These are phyloP conservation scores for Globisporangium alternatum DNA, from an alignment of 352 stramenopile genomes.

Conservation along the genomic window DNA sequence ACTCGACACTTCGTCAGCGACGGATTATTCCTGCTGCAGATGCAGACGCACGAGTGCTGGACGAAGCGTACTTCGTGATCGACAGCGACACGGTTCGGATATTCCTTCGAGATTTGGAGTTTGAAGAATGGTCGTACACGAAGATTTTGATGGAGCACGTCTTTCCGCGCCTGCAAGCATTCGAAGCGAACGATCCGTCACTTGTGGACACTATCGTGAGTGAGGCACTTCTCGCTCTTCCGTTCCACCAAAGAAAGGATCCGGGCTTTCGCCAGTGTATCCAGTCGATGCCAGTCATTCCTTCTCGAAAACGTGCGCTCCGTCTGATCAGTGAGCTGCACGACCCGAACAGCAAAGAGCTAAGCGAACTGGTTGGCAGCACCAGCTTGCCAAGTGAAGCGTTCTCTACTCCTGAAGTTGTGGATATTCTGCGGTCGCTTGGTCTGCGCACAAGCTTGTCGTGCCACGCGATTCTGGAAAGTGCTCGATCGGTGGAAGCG, in stretches of 20 bases:
- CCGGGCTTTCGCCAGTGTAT: slow-evolving; percentile 46
- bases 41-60: slow-evolving; percentile 43
- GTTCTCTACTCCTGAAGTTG: slow-evolving; percentile 44
- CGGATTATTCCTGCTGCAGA: slow-evolving; percentile 39
- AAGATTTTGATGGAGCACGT: slow-evolving; percentile 60
- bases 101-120: slow-evolving; percentile 44
- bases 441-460: slow-evolving; percentile 60
- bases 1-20: slow-evolving; percentile 15
- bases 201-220: slow-evolving; percentile 56
- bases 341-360: slow-evolving; percentile 62
- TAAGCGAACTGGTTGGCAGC: slow-evolving; percentile 61
- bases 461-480: slow-evolving; percentile 70
- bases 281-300: slow-evolving; percentile 39
- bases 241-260: slow-evolving; percentile 56
- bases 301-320: slow-evolving; percentile 51
- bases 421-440: slow-evolving; percentile 52
- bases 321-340: slow-evolving; percentile 56
- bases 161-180: slow-evolving; percentile 40
- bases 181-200: slow-evolving; percentile 28
- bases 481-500: slow-evolving; percentile 53
- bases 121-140: slow-evolving; percentile 57
- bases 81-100: slow-evolving; percentile 31
- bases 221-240: slow-evolving; percentile 36
- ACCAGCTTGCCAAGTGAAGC: slow-evolving; percentile 53
- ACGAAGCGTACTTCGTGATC: slow-evolving; percentile 46